phyloP scores from a whole-genome alignment of 495 filamentous ascomycete species.

The Penicillium roqueforti region DNA sequence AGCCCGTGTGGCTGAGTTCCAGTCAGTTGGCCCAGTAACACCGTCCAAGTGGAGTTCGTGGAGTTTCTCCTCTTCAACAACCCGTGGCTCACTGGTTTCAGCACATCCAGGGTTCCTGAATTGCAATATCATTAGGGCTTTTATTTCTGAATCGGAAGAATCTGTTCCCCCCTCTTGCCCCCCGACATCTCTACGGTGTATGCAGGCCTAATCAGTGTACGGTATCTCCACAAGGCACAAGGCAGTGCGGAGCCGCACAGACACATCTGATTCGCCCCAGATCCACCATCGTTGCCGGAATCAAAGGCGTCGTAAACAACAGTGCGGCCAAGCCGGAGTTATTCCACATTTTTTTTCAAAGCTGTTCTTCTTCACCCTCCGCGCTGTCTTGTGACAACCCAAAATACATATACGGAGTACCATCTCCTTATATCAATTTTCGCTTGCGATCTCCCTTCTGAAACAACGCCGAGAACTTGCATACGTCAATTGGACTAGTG shows the following conservation, averaged over 20 bases:
- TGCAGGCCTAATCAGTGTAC: slow-evolving; percentile 5
- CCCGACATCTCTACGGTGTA: too few relatives aligned
- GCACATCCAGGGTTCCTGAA: background rate
- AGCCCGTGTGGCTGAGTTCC: slow-evolving; percentile 2
- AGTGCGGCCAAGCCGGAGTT: slow-evolving; percentile 4
- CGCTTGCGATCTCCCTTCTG: slow-evolving; percentile 15
- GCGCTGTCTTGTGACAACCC: slow-evolving; percentile 6
- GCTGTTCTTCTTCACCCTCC: slow-evolving; percentile 1
- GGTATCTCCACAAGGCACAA: slow-evolving; percentile 11
- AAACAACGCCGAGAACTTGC: slow-evolving; percentile 32
- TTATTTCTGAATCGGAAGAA: background rate
- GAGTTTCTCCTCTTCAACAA: background rate
- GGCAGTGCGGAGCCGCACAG: slow-evolving; percentile 17
- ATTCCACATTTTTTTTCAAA: slow-evolving; percentile 5
- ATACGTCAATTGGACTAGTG: slow-evolving; percentile 17
- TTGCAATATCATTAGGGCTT: slow-evolving; percentile 3
- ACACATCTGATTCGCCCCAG: slow-evolving; percentile 22
- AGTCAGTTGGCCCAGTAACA: slow-evolving; percentile 41
- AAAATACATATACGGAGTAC: background rate
- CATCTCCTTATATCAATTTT: slow-evolving; percentile 8
- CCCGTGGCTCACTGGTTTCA: slow-evolving; percentile 19
- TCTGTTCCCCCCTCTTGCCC: too few relatives aligned
- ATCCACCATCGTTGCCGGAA: slow-evolving; percentile 22
- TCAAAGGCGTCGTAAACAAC: slow-evolving; percentile 28
- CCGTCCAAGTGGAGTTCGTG: background rate